Conservation (phyloP, 495 filamentous ascomycete genomes). For the Letharia columbiana region DNA sequence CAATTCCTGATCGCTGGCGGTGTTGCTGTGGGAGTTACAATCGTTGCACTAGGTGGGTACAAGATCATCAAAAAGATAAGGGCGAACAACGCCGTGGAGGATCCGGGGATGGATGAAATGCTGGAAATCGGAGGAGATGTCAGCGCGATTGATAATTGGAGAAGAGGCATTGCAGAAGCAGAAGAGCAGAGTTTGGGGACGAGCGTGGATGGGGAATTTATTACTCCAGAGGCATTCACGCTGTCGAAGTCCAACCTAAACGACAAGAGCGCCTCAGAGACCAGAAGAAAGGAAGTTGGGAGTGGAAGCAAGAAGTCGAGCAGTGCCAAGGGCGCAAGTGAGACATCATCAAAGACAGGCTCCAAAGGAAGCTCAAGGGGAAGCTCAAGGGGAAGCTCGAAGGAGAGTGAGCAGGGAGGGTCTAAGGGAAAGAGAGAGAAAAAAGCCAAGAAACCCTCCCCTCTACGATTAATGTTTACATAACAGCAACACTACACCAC, state of each 20-base stretch:
- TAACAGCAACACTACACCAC: neutral
- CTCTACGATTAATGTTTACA: conserved; percentile 25
- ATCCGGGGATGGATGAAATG: conserved; percentile 48
- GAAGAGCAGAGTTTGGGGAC: conserved; percentile 52
- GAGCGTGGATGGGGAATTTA: conserved; percentile 76
- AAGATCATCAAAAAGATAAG: conserved; percentile 88
- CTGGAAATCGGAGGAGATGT: conserved; percentile 48
- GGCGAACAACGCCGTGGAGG: conserved; percentile 37
- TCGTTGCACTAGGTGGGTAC: conserved; percentile 91
- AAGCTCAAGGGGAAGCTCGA: conserved; percentile 22
- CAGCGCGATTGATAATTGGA: conserved; percentile 69
- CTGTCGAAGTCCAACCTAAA: conserved; percentile 45
- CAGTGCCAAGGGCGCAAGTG: conserved; percentile 17
- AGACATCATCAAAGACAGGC: conserved; percentile 20
- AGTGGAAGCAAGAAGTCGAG: conserved; percentile 18
- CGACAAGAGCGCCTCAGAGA: conserved; percentile 27
- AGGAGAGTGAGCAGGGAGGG: conserved; percentile 26
- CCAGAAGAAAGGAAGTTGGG: conserved; percentile 20
- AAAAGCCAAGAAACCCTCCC: conserved; percentile 25
- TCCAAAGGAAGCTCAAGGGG: conserved; percentile 23
- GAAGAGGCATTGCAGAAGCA: conserved; percentile 70
- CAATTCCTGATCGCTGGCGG: conserved; percentile 91
- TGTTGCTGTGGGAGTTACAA: conserved; percentile 77
- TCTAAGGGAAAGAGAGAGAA: conserved; percentile 25
- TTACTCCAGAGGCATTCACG: conserved; percentile 66